Evolutionary conservation across 1,284 basidiomycete species (phyloP).

Genomic region (Naganishia cerealis): DNA sequence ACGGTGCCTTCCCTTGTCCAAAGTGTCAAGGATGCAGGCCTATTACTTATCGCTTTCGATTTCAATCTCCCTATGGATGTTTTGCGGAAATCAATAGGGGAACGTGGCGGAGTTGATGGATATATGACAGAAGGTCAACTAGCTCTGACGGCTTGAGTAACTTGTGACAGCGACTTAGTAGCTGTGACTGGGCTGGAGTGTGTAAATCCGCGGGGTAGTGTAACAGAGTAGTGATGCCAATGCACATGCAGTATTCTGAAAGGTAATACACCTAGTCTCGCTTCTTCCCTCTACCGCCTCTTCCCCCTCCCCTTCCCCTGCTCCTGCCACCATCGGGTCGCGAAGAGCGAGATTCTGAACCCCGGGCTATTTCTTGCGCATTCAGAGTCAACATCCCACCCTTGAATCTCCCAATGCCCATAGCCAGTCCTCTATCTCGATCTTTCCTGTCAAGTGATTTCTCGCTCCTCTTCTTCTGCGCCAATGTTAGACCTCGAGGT

Average conservation of each 20-base stretch:
- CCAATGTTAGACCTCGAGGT: conserved; percentile 29
- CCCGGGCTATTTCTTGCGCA: conserved; percentile 47
- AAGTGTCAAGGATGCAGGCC: conserved; percentile 81
- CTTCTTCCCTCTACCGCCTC: conserved; percentile 33
- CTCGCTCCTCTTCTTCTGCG: conserved; percentile 27
- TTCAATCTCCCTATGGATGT: conserved; percentile 56
- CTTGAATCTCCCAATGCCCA: conserved; percentile 52
- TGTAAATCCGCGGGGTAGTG: not conserved
- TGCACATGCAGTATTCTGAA: not conserved
- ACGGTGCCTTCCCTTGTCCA: conserved; percentile 78
- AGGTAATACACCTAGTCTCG: conserved; percentile 17
- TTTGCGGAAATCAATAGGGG: conserved; percentile 44
- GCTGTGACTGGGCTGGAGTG: not conserved
- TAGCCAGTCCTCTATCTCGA: conserved; percentile 48
- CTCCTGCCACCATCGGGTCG: conserved; percentile 13
- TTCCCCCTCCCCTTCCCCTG: conserved; percentile 27
- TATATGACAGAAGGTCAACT: conserved; percentile 52
- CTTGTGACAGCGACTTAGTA: not conserved
- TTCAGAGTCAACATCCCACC: conserved; percentile 49
- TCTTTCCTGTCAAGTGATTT: conserved; percentile 32
- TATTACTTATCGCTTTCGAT: conserved; percentile 79
- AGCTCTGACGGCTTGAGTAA: conserved; percentile 8
- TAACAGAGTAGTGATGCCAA: not conserved
- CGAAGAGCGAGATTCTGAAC: conserved; percentile 25
- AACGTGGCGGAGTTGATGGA: conserved; percentile 51